These are phyloP conservation scores for Cutaneotrichosporon sp. DNA, from an alignment of 1,284 basidiomycete species.

Conservation along the genomic window DNA sequence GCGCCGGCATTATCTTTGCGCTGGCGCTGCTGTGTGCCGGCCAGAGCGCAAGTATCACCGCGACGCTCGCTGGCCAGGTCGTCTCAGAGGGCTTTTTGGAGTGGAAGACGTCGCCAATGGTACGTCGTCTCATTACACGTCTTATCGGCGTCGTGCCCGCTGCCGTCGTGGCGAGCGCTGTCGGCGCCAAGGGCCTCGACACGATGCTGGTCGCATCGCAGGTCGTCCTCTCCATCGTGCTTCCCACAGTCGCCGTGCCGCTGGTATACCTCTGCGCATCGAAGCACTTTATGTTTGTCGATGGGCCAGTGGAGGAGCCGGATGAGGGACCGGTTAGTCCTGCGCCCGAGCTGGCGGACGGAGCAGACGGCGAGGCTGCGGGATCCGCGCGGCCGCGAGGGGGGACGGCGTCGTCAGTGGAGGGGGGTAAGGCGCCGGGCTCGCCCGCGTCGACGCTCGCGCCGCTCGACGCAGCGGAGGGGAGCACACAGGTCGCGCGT, in stretches of 20 bases:
- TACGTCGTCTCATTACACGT: constrained; percentile 77
- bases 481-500: no score
- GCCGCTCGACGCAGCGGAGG: not conserved
- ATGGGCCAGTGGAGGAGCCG: constrained; percentile 34
- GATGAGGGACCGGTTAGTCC: not conserved
- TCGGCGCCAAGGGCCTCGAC: constrained; percentile 72
- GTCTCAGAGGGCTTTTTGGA: constrained; percentile 90
- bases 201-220: constrained; percentile 79
- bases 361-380: not conserved
- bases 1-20: constrained; percentile 76
- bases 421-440: not conserved
- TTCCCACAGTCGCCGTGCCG: constrained; percentile 81
- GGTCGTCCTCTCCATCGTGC: constrained; percentile 76
- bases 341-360: not conserved
- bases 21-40: constrained; percentile 76
- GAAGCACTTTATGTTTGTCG: constrained; percentile 63
- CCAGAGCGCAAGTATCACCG: constrained; percentile 87
- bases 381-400: not conserved
- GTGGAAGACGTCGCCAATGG: constrained; percentile 77
- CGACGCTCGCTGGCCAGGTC: constrained; percentile 85
- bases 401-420: not conserved
- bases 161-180: constrained; percentile 66
- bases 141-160: constrained; percentile 81
- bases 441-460: not conserved
- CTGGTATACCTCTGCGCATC: constrained; percentile 70